These are phyloP conservation scores for Mycena galopus DNA, from an alignment of 768 basidiomycete genomes.

Conservation along the genomic window DNA sequence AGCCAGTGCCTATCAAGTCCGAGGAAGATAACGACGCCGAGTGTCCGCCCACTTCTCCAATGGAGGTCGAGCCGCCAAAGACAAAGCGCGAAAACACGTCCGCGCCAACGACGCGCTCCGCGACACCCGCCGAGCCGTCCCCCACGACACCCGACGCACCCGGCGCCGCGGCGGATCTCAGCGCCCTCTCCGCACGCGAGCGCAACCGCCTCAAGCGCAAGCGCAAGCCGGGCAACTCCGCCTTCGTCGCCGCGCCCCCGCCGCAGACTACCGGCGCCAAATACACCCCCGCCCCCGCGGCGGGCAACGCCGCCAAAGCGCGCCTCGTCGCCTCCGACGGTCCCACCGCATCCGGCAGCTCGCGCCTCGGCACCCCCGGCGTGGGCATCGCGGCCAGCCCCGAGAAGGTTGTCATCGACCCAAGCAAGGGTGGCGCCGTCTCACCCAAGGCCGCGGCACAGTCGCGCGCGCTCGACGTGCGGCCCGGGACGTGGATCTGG, in stretches of 20 bases:
- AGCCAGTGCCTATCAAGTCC: conserved; percentile 52
- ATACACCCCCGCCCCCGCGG: conserved; percentile 66
- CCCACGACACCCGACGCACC: conserved; percentile 62
- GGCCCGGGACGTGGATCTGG: conserved; percentile 87
- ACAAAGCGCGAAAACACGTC: conserved; percentile 53
- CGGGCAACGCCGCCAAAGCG: conserved; percentile 75
- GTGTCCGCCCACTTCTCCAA: conserved; percentile 49
- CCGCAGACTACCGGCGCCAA: conserved; percentile 71
- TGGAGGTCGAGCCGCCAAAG: conserved; percentile 57
- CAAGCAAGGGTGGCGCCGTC: conserved; percentile 88
- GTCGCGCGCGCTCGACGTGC: conserved; percentile 82
- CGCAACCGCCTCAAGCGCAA: conserved; percentile 95
- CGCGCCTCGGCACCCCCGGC: conserved; percentile 70
- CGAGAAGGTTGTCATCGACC: conserved; percentile 84
- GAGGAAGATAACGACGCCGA: conserved; percentile 49
- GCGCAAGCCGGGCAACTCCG: conserved; percentile 87
- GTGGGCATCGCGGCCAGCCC: conserved; percentile 34
- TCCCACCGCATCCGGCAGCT: conserved; percentile 55
- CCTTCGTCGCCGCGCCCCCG: conserved; percentile 83
- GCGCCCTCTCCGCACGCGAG: conserved; percentile 88
- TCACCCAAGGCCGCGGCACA: conserved; percentile 82
- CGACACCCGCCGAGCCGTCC: conserved; percentile 63
- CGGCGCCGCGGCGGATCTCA: conserved; percentile 58
- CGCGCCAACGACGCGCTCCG: conserved; percentile 57
- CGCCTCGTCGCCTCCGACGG: conserved; percentile 81